Evolutionary conservation across 1,284 basidiomycete species (phyloP), one percentile per base, ranked within the genome.

Genomic region (Austroboletus niveus): DNA sequence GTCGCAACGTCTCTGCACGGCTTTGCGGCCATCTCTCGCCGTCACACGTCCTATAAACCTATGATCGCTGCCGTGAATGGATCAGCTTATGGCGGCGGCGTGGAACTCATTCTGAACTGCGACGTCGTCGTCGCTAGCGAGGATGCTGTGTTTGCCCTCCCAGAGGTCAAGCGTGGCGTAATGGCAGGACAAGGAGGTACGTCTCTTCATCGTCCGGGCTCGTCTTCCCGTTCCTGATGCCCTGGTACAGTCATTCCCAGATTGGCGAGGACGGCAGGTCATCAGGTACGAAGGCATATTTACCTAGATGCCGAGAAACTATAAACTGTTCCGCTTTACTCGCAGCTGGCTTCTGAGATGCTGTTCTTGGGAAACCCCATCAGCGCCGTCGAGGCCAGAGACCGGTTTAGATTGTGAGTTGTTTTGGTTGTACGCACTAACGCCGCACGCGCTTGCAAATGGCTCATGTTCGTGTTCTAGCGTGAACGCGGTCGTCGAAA

Each of bases 51-150:
- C 9, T 75, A 72, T 52, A 94, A 94, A 64, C 89, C 90, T 8
- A 81, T 92, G 56, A 87, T 94, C 47, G 89, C 89, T 17, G 91
- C 92, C 3, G 86, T 94, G 2, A 84, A 87, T 58, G 92, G 92
- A 12, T 78, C 84, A 30, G 84, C 88, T 4, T 87, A 86, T 57
- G 92, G 92, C 12, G 92, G 92, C 5, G 92, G 90, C 2, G 76
- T 83, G 40, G 92, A 94, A 65, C 80, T 92, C 46, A 58, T 91
- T 1, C 65, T 93, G 9, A 94, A 94, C 57, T 92, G 89, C 58
- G 92, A 94, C 64, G 66, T 94, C 27, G 88, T 93, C 31, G 72
- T 95, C n/a, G 86, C 90, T 2, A 80, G 76, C 50, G 75, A 84
- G 42, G 78, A 84, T 11, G 85, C 88, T 7, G 81, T 79, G 51